Percentiles rank a stretch among this genome's conserved stretches.
Evolutionary conservation across 192 early-diverging fungal species (phyloP).

Genomic region (Coemansia pectinata): DNA sequence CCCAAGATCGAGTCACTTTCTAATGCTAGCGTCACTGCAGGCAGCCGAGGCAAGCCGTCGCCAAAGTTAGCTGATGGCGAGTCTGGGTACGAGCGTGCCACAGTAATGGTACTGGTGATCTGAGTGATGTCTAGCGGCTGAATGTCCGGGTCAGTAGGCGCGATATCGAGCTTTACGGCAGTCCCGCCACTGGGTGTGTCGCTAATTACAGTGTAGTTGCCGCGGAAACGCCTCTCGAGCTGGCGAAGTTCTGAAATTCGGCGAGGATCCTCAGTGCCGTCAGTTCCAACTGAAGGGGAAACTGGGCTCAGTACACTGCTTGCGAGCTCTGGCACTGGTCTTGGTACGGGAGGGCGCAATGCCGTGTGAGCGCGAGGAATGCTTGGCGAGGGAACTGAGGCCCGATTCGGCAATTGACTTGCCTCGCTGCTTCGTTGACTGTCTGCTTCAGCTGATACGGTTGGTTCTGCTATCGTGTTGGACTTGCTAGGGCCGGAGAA

Average conservation of each 20-base stretch:
- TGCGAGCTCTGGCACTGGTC: constrained; percentile 18
- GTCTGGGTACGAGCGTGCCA: constrained; percentile 24
- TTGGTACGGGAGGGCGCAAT: constrained; percentile 27
- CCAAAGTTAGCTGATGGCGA: neutral
- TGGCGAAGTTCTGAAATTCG: constrained; percentile 37
- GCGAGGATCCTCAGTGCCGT: constrained; percentile 9
- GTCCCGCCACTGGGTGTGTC: constrained; percentile 13
- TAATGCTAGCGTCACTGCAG: constrained; percentile 22
- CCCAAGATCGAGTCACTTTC: constrained; percentile 26
- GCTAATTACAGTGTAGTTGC: constrained; percentile 19
- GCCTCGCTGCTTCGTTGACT: neutral
- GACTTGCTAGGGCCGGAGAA: constrained; percentile 19
- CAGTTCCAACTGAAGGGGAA: neutral
- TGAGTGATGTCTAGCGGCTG: constrained; percentile 24
- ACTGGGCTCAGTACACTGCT: neutral
- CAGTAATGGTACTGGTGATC: constrained; percentile 20
- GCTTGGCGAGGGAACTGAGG: neutral
- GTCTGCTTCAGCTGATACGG: neutral
- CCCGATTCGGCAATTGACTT: neutral
- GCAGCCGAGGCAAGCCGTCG: constrained; percentile 1
- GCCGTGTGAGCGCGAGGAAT: neutral
- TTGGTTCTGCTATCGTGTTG: neutral
- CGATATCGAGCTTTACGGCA: constrained; percentile 23
- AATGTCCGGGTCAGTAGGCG: constrained; percentile 47
- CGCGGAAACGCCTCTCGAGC: constrained; percentile 51